These are phyloP conservation scores for Solanum stenotomum DNA, from an alignment of 257 asterid species.

Conservation along the genomic window DNA sequence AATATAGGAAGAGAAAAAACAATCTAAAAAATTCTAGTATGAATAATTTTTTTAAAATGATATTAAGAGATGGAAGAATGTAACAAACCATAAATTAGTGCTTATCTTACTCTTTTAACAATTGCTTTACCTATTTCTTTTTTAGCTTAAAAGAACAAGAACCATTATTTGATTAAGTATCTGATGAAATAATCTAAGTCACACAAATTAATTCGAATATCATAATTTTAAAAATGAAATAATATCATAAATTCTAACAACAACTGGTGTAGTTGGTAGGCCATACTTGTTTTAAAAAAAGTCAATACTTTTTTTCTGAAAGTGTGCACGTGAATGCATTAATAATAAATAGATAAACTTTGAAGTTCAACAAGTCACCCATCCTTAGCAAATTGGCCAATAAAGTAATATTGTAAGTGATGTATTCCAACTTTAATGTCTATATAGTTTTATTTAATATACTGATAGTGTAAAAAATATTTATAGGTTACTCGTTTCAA, in stretches of 20 bases:
- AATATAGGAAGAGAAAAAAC: background rate
- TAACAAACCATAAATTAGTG: background rate
- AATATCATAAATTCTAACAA: background rate
- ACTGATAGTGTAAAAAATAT: background rate
- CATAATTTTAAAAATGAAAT: too few relatives aligned
- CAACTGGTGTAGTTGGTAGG: background rate
- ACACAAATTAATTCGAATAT: too few relatives aligned
- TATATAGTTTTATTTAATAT: background rate
- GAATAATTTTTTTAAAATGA: too few relatives aligned
- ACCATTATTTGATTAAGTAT: too few relatives aligned
- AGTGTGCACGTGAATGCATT: background rate
- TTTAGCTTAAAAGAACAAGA: background rate
- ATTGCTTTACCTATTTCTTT: background rate
- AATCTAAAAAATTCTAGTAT: background rate
- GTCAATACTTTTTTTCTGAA: background rate
- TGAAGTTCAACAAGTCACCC: background rate
- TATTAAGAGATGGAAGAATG: too few relatives aligned
- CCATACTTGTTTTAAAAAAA: background rate
- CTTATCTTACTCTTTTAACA: too few relatives aligned
- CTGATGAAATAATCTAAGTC: too few relatives aligned
- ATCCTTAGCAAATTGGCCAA: background rate
- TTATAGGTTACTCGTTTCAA: slow-evolving; percentile 34
- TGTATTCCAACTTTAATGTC: background rate
- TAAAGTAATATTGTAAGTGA: background rate
- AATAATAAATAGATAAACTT: background rate